Base-by-base conservation (phyloP, 495 filamentous ascomycete species). In the Melanomma pulvis-pyrius region DNA sequence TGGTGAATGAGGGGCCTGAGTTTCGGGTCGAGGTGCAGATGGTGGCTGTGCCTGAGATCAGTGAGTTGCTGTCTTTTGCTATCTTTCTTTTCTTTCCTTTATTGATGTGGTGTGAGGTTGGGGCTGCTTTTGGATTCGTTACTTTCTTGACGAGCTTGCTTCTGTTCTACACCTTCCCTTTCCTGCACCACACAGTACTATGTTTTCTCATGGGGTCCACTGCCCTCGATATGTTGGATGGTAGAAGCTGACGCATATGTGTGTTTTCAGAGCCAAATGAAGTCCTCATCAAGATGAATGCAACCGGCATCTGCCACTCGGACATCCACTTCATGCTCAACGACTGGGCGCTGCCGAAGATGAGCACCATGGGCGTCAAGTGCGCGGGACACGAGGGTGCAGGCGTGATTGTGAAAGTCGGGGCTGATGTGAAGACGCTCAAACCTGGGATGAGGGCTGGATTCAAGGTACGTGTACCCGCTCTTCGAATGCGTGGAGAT, bases 361-460 rank as follows among this genome's bases (percentile, higher is more conserved):
- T 86, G 83, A 79, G 75, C 1, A 26, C 55, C 0, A 83, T 82
- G 47, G 78, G 79, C 2, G 76, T 77, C 0, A 76, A 77, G 15
- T 85, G 79, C 22, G 77, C 84, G 0, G 84, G 84, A 13, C 84
- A 86, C 66, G 83, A 86, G 73, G 83, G 84, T 25, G 82, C 82
- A 7, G 84, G 84, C 5, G 76, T 85, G 0, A 80, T 86, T 3
- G 83, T 84, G 5, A 79, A 84, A 34, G 62, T 84, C 2, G 84
- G 84, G 1, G 61, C 69, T 24, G 79, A 82, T 17, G 82, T 85
- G 28, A 84, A 79, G 62, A 80, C 75, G 39, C 81, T 85, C 64
- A 82, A 84, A 49, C 62, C 83, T 2, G 87, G 87, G 24, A 84
- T 87, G 68, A 77, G 85, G 17, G 86, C 79, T 4, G 86, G 86